Percentiles rank a stretch among this genome's conserved stretches.
Evolutionary conservation across 306 rosid species (phyloP).

Genomic region (Malus domestica): ASM211411v1 NC_041803.1:20640501-20641000

Average conservation of each 20-base stretch:
- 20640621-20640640: not conserved
- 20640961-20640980: slow-evolving; percentile 1
- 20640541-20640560: not conserved
- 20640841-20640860: not conserved
- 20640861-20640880: not conserved
- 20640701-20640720: slow-evolving; percentile 68
- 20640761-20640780: slow-evolving; percentile 67
- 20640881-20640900: not conserved
- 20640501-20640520: not conserved
- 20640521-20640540: not conserved
- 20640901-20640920: not conserved
- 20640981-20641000: not conserved
- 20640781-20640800: not conserved
- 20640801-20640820: slow-evolving; percentile 4
- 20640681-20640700: slow-evolving; percentile 76
- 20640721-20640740: slow-evolving; percentile 74
- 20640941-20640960: slow-evolving; percentile 31
- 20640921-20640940: slow-evolving; percentile 10
- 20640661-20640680: slow-evolving; percentile 63
- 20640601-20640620: not conserved
- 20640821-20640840: not conserved
- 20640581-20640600: not conserved
- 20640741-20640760: slow-evolving; percentile 76
- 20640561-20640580: not conserved
- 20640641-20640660: slow-evolving; percentile 60